Evolutionary conservation across 139 green algal genomes (phyloP).

Genomic region (Chlamydomonas incerta): DNA sequence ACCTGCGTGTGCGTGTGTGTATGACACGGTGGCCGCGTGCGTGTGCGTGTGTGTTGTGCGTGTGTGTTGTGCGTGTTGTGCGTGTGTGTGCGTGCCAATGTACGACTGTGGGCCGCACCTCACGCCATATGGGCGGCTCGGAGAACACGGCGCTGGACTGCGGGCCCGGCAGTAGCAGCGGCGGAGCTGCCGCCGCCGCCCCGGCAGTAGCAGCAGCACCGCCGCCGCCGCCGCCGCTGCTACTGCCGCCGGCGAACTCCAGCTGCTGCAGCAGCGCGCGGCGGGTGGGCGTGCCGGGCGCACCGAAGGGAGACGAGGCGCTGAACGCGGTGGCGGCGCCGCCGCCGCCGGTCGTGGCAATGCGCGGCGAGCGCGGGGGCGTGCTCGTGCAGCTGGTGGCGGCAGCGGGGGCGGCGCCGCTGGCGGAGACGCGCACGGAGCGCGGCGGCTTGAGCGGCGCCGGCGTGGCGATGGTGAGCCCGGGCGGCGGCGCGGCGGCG

Average conservation of each 20-base stretch:
- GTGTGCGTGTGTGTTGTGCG: too few relatives aligned
- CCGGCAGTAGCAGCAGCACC: neutral
- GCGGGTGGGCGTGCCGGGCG: neutral
- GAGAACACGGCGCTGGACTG: slow-evolving; percentile 5
- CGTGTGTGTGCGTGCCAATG: too few relatives aligned
- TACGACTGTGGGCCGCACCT: slow-evolving; percentile 40
- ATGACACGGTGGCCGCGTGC: too few relatives aligned
- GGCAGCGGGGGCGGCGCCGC: neutral
- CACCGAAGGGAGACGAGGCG: neutral
- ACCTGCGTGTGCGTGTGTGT: slow-evolving; percentile 62
- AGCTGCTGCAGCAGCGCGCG: neutral
- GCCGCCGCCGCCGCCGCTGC: neutral
- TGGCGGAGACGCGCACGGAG: neutral
- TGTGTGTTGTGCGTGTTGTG: too few relatives aligned
- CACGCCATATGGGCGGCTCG: slow-evolving; percentile 75
- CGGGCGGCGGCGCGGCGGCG: neutral
- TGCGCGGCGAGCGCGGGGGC: neutral
- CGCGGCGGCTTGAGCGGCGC: neutral
- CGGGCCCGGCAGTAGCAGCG: neutral
- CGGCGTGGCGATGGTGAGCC: neutral
- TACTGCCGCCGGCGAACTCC: neutral
- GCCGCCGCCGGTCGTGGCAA: neutral
- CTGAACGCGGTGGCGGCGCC: too few relatives aligned
- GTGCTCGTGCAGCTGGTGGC: too few relatives aligned
- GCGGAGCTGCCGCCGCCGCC: neutral